phyloP scores from a whole-genome alignment of 352 stramenopile genomes.

The Globisporangium middletonii region DNA sequence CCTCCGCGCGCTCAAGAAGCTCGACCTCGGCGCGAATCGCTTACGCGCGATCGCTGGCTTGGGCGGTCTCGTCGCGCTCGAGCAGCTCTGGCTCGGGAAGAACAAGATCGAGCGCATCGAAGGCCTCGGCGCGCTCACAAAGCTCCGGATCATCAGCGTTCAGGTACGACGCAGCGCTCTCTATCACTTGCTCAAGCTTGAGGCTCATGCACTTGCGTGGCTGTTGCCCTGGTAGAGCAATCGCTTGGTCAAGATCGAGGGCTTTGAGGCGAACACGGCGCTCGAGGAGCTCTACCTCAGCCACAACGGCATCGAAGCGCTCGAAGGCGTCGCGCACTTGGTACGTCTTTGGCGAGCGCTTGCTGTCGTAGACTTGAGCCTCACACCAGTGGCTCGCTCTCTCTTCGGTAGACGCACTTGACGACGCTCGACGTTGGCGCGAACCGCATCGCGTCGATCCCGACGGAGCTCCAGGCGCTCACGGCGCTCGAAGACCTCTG shows the following conservation, averaged over 20 bases:
- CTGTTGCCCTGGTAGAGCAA: slow-evolving; percentile 87
- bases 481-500: slow-evolving; percentile 65
- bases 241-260: slow-evolving; percentile 90
- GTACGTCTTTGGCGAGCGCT: slow-evolving; percentile 21
- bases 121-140: slow-evolving; percentile 78
- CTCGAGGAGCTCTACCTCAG: slow-evolving; percentile 98
- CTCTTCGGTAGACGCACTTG: slow-evolving; percentile 34
- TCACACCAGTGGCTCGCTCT: too few relatives aligned
- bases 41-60: slow-evolving; percentile 92
- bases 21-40: slow-evolving; percentile 97
- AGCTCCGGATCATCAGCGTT: slow-evolving; percentile 85
- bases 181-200: background rate
- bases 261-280: slow-evolving; percentile 75
- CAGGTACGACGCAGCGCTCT: slow-evolving; percentile 23
- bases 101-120: slow-evolving; percentile 97
- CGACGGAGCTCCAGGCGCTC: slow-evolving; percentile 30
- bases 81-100: slow-evolving; percentile 97
- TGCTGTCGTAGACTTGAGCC: background rate
- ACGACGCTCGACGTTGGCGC: slow-evolving; percentile 72
- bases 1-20: slow-evolving; percentile 87
- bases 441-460: slow-evolving; percentile 77
- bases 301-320: slow-evolving; percentile 93
- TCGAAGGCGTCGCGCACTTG: slow-evolving; percentile 73
- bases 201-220: background rate
- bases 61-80: slow-evolving; percentile 80